phyloP scores from a whole-genome alignment of 192 early-diverging fungal species.

The Linnemannia exigua region DNA sequence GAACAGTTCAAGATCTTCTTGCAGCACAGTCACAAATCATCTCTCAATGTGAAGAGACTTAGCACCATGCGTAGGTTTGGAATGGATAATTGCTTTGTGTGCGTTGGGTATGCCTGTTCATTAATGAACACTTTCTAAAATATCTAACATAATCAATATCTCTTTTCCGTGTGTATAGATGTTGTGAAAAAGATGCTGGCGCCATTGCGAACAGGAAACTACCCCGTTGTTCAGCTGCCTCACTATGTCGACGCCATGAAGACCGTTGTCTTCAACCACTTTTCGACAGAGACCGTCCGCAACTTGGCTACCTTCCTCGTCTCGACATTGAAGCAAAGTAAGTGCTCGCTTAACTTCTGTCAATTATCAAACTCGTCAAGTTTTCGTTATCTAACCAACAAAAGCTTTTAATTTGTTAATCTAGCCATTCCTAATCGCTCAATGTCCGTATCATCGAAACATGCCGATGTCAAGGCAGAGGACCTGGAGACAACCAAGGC shows the following conservation, averaged over 20 bases:
- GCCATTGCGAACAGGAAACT: slow-evolving; percentile 69
- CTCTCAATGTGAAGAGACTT: slow-evolving; percentile 70
- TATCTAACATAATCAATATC: not conserved
- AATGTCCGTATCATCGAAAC: slow-evolving; percentile 34
- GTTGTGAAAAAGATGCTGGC: slow-evolving; percentile 74
- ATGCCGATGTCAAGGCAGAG: slow-evolving; percentile 22
- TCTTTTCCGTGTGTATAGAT: slow-evolving; percentile 43
- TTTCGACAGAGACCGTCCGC: slow-evolving; percentile 70
- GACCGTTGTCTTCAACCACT: slow-evolving; percentile 68
- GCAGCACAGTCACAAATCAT: slow-evolving; percentile 66
- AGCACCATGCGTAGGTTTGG: slow-evolving; percentile 71
- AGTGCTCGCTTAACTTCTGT: not conserved
- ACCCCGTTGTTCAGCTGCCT: slow-evolving; percentile 66
- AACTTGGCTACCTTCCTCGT: slow-evolving; percentile 74
- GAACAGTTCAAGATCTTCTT: slow-evolving; percentile 74
- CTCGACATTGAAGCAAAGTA: slow-evolving; percentile 70
- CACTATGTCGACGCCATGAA: slow-evolving; percentile 67
- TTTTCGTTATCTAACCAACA: not conserved
- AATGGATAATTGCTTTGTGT: too few species aligned
- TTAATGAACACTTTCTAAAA: too few species aligned
- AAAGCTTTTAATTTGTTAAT: not conserved
- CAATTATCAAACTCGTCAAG: not conserved
- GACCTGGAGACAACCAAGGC: slow-evolving; percentile 29
- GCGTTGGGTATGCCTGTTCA: not conserved
- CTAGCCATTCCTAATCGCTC: slow-evolving; percentile 39